Base-by-base conservation (phyloP, 768 basidiomycete genomes). In the Podaxis pistillaris region DNA sequence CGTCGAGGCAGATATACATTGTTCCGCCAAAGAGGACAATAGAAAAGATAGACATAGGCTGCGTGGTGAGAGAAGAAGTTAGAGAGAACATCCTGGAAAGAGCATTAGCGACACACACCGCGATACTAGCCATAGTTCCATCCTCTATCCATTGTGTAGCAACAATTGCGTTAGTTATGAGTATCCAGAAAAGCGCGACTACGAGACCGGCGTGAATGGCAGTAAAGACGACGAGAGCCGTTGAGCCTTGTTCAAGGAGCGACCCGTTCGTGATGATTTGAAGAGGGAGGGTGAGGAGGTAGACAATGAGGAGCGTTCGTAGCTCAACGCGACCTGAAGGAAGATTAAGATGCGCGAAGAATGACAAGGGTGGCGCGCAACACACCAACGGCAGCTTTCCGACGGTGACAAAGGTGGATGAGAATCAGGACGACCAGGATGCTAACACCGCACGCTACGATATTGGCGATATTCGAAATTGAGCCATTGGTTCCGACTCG, bases 121-220 rank as follows among this genome's bases (percentile, higher is more conserved):
- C 75, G 53, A 91, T 64, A 63, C 88, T 84, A 67, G 84, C 84
- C 37, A 87, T 76, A 0, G 92, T 92, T 5, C 94, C 96, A 69
- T 93, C 96, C 72, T 98, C 96, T 59, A 98, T 91, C 54, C 95
- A 71, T 74, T 98, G 96, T n/a, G 89, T 91, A 38, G 89, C 86
- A 22, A 94, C 83, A 63, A 93, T 75, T 8, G 82, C 90, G 73
- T 91, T 93, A 36, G 82, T 91, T 57, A 93, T 77, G 65, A 94
- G 76, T 6, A 82, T 69, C 91, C 93, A 94, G 71, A 94, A 96
- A 3, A 94, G 75, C 2, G 88, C 83, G 3, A 86, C 87, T 49
- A 95, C 84, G 17, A 88, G 64, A 3, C 88, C 94, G 1, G 91
- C 86, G 65, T 97, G 95, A 8, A 96, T 78, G 0, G 93, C 90